Evolutionary conservation across 768 basidiomycete genomes (phyloP).

Genomic region (Panaeolus papilionaceus): DNA sequence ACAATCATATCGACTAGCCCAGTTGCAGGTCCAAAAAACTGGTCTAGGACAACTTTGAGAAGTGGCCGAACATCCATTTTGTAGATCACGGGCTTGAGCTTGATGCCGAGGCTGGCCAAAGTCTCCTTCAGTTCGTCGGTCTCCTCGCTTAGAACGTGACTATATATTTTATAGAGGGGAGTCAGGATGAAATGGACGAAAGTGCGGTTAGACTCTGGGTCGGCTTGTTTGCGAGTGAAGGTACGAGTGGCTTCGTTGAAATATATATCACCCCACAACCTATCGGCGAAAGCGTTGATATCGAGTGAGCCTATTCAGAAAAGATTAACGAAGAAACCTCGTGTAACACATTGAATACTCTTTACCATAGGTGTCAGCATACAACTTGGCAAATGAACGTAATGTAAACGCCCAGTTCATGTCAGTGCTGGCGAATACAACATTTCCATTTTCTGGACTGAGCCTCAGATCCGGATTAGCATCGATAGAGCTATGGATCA

Average conservation of each 20-base stretch:
- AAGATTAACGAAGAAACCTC: conserved; percentile 13
- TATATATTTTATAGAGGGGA: conserved; percentile 97
- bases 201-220: conserved; percentile 79
- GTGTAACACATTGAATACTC: not conserved
- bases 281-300: conserved; percentile 82
- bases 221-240: conserved; percentile 85
- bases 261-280: conserved; percentile 99
- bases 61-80: conserved; percentile 99
- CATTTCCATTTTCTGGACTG: conserved; percentile 95
- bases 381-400: conserved; percentile 94
- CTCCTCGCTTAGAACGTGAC: conserved; percentile 93
- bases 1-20: conserved; percentile 94
- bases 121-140: conserved; percentile 87
- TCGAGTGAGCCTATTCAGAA: conserved; percentile 69
- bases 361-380: conserved; percentile 89
- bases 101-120: conserved; percentile 76
- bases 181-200: conserved; percentile 98
- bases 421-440: conserved; percentile 95
- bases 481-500: conserved; percentile 68
- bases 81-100: conserved; percentile 91
- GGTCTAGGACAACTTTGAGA: conserved; percentile 90
- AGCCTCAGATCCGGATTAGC: conserved; percentile 87
- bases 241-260: conserved; percentile 85
- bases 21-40: conserved; percentile 92
- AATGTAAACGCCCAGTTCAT: conserved; percentile 99